phyloP scores from a whole-genome alignment of 768 basidiomycete genomes.

The Russula earlei region DNA sequence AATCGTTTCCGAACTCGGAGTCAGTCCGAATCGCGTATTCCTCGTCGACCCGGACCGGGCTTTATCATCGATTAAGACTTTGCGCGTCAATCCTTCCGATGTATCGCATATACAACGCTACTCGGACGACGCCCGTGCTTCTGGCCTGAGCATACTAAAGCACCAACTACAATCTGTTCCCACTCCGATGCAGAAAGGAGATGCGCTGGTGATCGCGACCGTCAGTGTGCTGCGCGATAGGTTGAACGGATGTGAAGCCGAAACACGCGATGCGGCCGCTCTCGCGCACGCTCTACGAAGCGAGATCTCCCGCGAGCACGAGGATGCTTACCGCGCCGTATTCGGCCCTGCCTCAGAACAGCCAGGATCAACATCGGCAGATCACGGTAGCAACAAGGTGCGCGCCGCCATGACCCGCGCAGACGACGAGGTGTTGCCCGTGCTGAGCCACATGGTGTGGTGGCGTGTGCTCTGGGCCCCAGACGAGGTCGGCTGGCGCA shows the following conservation, averaged over 20 bases:
- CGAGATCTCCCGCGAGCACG: neutral
- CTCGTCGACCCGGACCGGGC: constrained; percentile 55
- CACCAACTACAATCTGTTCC: constrained; percentile 3
- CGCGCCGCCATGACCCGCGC: constrained; percentile 2
- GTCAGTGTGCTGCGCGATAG: neutral
- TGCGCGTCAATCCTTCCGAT: constrained; percentile 40
- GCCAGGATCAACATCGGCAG: neutral
- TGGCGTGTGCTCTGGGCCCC: constrained; percentile 13
- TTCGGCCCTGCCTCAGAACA: constrained; percentile 3
- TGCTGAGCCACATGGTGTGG: constrained; percentile 7
- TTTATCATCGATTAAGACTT: constrained; percentile 38
- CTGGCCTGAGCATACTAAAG: constrained; percentile 27
- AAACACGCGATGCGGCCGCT: constrained; percentile 1
- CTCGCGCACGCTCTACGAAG: neutral
- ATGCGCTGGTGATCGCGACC: constrained; percentile 1
- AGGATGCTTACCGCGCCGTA: constrained; percentile 1
- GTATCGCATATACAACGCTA: constrained; percentile 49
- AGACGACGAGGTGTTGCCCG: constrained; percentile 3
- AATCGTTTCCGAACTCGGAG: constrained; percentile 18
- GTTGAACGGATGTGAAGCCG: neutral
- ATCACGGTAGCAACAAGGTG: neutral
- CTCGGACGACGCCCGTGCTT: constrained; percentile 52
- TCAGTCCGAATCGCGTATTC: constrained; percentile 26
- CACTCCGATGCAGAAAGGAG: constrained; percentile 5
- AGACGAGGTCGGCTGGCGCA: constrained; percentile 18